Evolutionary conservation across 1,284 basidiomycete species (phyloP), one percentile per base, ranked within the genome.

Genomic region (Agroathelia rolfsii): DNA sequence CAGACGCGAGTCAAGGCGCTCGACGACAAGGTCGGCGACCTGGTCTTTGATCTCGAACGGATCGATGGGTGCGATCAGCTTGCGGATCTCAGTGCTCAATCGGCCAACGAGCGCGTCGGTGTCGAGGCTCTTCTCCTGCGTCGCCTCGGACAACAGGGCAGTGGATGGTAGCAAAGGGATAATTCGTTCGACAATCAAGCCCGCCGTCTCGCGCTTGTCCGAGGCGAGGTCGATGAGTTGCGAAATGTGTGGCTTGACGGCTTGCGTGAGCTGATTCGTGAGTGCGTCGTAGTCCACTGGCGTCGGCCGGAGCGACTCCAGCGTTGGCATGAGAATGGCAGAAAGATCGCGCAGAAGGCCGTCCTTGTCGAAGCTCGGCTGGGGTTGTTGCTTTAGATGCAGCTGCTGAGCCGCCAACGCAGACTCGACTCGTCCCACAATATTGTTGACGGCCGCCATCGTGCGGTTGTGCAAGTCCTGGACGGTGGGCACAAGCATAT

Each of bases 181-280:
- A 24, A 88, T 66, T n/a, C 68, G 64, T 36, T 85, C 70, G 13
- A 85, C 70, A 39, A 88, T 88, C 27, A 88, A 66, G 6, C 68
- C 66, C 3, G 84, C 84, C 5, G 84, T 88, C 54, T 88, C 84
- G 21, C 79, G 69, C 50, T 88, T 88, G 50, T 88, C 84, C 0
- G 81, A 83, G 12, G 84, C 76, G 30, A 88, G 67, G 49, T 88
- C 84, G 41, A 88, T 87, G 40, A 88, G 72, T 45, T 88, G 83
- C 2, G 78, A 71, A 14, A 88, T 86, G 45, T 87, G 80, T 6
- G 85, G 84, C 48, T 87, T 87, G 46, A 88, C 84, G 1, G 84
- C 80, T 52, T 87, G 80, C 10, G 78, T 69, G 10, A 88, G 69
- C 43, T 74, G 72, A 21, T 58, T 60, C 1, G 84, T 88, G 37